Conservation (phyloP, 495 filamentous ascomycete species). For the Viridothelium virens region DNA sequence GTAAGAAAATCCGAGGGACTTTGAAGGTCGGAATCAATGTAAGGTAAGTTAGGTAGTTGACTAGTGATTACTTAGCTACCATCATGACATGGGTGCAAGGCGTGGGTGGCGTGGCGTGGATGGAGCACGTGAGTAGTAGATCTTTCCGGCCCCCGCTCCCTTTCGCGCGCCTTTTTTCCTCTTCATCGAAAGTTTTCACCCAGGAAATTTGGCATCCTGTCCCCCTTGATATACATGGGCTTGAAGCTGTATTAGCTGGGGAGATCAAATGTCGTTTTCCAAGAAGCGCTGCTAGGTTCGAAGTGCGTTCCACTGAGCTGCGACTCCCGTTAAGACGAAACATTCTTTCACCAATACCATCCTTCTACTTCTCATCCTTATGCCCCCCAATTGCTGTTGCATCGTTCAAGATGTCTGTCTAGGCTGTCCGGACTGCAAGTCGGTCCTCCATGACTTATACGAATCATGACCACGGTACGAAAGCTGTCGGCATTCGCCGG, state of each 20-base stretch:
- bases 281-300: slow-evolving; percentile 54
- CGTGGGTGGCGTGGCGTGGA: too few relatives aligned
- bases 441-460: slow-evolving; percentile 10
- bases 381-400: slow-evolving; percentile 10
- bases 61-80: too few relatives aligned
- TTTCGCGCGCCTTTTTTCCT: slow-evolving; percentile 14
- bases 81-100: too few relatives aligned
- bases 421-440: not conserved
- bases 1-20: not conserved
- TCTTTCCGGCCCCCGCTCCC: too few relatives aligned
- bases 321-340: slow-evolving; percentile 39
- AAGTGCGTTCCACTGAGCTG: slow-evolving; percentile 17
- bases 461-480: slow-evolving; percentile 16
- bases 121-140: too few relatives aligned
- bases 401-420: slow-evolving; percentile 7
- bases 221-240: slow-evolving; percentile 39
- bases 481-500: not conserved
- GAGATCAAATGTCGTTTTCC: slow-evolving; percentile 52
- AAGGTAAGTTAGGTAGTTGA: too few relatives aligned
- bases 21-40: not conserved
- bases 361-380: not conserved
- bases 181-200: slow-evolving; percentile 54
- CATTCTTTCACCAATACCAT: slow-evolving; percentile 18
- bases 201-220: slow-evolving; percentile 60
- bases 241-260: slow-evolving; percentile 62